phyloP scores from a whole-genome alignment of 768 basidiomycete genomes.

The Russula sp. region DNA sequence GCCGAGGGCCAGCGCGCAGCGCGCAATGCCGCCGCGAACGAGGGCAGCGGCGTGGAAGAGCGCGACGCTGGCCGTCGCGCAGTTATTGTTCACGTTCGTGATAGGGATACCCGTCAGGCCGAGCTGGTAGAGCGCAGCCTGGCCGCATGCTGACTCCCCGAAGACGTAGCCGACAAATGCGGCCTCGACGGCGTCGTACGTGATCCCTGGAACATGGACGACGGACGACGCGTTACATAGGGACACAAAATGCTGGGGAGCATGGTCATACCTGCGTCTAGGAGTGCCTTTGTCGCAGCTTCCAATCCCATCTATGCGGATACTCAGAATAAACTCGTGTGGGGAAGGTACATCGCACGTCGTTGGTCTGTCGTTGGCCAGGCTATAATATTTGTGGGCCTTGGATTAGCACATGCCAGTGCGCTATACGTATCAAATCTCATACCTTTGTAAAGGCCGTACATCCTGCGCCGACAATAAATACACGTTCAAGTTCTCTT shows the following conservation, averaged over 20 bases:
- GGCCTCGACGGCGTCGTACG: conserved; percentile 66
- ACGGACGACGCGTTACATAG: too few species aligned
- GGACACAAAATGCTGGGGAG: neutral
- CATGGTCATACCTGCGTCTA: conserved; percentile 60
- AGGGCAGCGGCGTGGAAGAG: conserved; percentile 67
- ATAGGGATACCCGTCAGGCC: conserved; percentile 82
- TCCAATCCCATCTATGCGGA: conserved; percentile 70
- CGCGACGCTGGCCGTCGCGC: conserved; percentile 76
- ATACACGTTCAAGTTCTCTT: conserved; percentile 27
- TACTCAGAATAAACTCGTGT: neutral
- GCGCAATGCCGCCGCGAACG: conserved; percentile 61
- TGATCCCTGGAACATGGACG: conserved; percentile 51
- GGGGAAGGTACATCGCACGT: conserved; percentile 40
- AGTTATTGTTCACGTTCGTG: conserved; percentile 85
- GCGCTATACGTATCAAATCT: neutral
- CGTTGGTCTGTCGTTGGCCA: conserved; percentile 59
- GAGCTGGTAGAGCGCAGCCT: conserved; percentile 77
- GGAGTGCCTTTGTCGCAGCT: conserved; percentile 78
- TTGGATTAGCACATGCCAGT: neutral
- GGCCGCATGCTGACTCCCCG: conserved; percentile 73
- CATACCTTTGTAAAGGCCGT: conserved; percentile 74
- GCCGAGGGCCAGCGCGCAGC: conserved; percentile 77
- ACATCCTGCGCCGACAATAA: conserved; percentile 67
- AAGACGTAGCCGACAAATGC: conserved; percentile 77
- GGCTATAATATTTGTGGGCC: conserved; percentile 39